Base-by-base conservation (phyloP, 495 filamentous ascomycete genomes). In the Durotheca rogersii region DNA sequence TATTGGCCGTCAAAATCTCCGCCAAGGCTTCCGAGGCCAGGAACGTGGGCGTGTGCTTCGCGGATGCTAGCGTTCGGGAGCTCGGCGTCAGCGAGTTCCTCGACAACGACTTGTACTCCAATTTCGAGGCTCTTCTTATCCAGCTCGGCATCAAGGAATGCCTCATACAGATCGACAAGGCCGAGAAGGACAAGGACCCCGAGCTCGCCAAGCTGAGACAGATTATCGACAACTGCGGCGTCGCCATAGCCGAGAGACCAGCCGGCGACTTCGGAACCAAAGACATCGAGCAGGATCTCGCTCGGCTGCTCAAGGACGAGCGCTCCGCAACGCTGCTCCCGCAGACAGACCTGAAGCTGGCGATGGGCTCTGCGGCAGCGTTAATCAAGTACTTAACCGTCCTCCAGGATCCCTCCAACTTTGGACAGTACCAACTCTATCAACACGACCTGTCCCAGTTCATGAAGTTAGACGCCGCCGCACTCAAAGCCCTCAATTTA, bases 391-490 rank as follows among this genome's bases (percentile, higher is more conserved):
- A 97, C 55, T 78, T 99, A n/a, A 85, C 86, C 11, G 85, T 94
- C 2, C 72, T 99, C 70, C 85, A 89, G 17, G 94, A 99, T 61
- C 71, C 88, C 11, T 87, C 88, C 15, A 97, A 99, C 65, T 96
- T 95, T 65, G 93, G 93, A 1, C 90, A 97, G 64, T 99, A 90
- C 63, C 89, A 92, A 59, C 81, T 99, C 17, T 97, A 96, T 61
- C 93, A 99, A 63, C 94, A 97, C 68, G 94, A 99, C 65, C 69
- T 99, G 19, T 85, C 90, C 7, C 93, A 99, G 62, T 99, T 89
- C 61, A 99, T 99, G 93, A 97, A 96, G 70, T 82, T 99, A 9
- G 93, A 99, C 74, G 88, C 94, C 9, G 89, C 93, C 4, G 93
- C 93, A 1, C 73, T 99, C 11, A 89, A 92, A 50, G 93, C 93